Conservation (phyloP, 495 filamentous ascomycete species). For the Hypoxylon crocopeplum region DNA sequence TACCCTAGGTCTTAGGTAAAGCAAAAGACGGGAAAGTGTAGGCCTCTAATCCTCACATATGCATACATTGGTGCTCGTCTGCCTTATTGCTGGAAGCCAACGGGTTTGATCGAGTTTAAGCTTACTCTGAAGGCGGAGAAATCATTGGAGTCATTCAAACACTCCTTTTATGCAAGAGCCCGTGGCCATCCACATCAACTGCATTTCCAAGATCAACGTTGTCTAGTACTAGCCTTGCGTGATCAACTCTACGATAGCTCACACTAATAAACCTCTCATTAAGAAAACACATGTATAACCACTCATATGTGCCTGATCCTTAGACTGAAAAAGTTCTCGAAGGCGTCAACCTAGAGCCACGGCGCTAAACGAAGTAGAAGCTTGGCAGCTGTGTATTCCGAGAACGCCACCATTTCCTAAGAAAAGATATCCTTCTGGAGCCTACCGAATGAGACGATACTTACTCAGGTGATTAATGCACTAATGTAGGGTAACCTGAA, state of each 20-base stretch:
- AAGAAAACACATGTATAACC: too few relatives aligned
- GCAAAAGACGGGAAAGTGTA: conserved; percentile 16
- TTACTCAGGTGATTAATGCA: not conserved
- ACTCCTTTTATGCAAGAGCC: not conserved
- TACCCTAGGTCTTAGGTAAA: conserved; percentile 1
- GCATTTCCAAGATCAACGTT: not conserved
- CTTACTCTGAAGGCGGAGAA: not conserved
- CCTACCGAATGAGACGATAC: too few relatives aligned
- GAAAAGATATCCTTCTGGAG: too few relatives aligned
- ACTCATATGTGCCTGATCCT: too few relatives aligned
- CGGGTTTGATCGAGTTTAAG: not conserved
- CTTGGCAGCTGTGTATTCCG: too few relatives aligned
- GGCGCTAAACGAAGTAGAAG: too few relatives aligned
- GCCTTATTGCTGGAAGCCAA: conserved; percentile 1
- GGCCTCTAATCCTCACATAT: not conserved
- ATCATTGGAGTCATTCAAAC: not conserved
- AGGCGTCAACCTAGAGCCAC: too few relatives aligned
- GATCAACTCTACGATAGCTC: too few relatives aligned
- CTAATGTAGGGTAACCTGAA: conserved; percentile 8
- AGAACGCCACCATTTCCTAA: too few relatives aligned
- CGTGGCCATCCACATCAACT: not conserved
- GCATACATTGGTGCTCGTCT: conserved; percentile 1
- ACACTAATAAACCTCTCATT: too few relatives aligned
- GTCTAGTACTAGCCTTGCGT: too few relatives aligned
- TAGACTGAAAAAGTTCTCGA: too few relatives aligned